phyloP scores from a whole-genome alignment of 176 grass and related monocot species.

The Microstegium vimineum region DNA sequence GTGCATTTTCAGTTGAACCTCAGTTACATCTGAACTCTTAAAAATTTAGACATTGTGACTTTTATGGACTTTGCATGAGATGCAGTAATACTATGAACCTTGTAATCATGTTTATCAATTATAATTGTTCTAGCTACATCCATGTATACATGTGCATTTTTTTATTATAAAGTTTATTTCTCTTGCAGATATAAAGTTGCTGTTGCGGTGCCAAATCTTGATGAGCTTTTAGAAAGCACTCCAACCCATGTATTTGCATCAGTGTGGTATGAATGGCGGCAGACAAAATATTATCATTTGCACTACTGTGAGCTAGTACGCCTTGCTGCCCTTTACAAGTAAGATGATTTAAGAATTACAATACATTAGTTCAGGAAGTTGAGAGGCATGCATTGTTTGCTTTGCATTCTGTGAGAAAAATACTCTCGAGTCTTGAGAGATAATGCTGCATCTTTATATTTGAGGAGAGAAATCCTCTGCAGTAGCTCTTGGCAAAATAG shows the following conservation, averaged over 20 bases:
- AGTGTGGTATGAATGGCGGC: slow-evolving; percentile 85
- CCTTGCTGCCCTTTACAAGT: slow-evolving; percentile 96
- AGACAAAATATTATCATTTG: slow-evolving; percentile 72
- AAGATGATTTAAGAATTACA: slow-evolving; percentile 24
- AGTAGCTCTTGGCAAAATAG: not conserved
- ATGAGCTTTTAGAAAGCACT: slow-evolving; percentile 82
- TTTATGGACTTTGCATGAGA: not conserved
- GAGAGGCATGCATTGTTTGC: not conserved
- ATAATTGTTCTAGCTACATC: slow-evolving; percentile 6
- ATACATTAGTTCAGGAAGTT: not conserved
- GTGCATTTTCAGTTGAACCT: not conserved
- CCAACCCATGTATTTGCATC: slow-evolving; percentile 72
- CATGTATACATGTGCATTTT: not conserved
- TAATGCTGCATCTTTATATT: slow-evolving; percentile 12
- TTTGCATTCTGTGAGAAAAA: slow-evolving; percentile 11
- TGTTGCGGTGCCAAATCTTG: slow-evolving; percentile 81
- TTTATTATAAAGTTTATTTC: slow-evolving; percentile 8
- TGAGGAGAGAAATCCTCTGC: not conserved
- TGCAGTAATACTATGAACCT: not conserved
- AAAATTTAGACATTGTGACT: not conserved
- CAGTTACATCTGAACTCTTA: not conserved
- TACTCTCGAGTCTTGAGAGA: not conserved
- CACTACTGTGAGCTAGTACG: slow-evolving; percentile 96
- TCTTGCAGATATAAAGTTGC: slow-evolving; percentile 80
- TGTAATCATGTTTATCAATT: not conserved